Evolutionary conservation across 352 stramenopile genomes (phyloP), one percentile per base, ranked within the genome.

Genomic region (Phytophthora niederhauseri): DNA sequence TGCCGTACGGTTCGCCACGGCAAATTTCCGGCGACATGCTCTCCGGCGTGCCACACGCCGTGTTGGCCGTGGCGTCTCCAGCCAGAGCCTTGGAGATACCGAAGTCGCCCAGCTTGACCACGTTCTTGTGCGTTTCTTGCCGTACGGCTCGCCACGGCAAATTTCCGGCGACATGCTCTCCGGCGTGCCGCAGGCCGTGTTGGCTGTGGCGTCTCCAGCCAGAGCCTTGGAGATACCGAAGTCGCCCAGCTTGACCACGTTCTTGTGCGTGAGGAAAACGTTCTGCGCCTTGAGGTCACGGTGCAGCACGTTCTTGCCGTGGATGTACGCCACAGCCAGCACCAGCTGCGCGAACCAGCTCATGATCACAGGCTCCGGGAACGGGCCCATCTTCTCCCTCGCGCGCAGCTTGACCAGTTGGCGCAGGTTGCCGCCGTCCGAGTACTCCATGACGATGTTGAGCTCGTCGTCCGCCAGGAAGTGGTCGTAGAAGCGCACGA

Each of bases 111-210:
- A 97, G 75, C 55, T 96, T 97, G 9, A 97, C 86, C 6, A 97
- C 86, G 61, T 94, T 92, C 60, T 92, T 91, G 50, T 89, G 80
- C 20, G 90, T 95, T 97, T 96, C 49, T 95, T 95, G 31, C 88
- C 89, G 66, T 97, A 97, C 28, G 85, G 87, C 52, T 96, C 85
- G 30, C 89, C 89, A 17, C 87, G 87, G 52, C 89, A 96, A 61
- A 97, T 94, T 76, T 97, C 90, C 6, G 90, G 90, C 11, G 89
- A 96, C 89, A 97, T 96, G 51, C 85, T 94, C 70, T 96, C 87
- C 8, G 90, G 90, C 12, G 90, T 97, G 20, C 90, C 90, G 50
- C 89, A 94, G 20, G 88, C 82, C 19, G 90, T 96, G 49, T 87
- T 94, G 2, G 90, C 90, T 12, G 85, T 90, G 48, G 91, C 87